Evolutionary conservation across 306 rosid genomes (phyloP).

Genomic region (Ormosia semicastrata): DNA sequence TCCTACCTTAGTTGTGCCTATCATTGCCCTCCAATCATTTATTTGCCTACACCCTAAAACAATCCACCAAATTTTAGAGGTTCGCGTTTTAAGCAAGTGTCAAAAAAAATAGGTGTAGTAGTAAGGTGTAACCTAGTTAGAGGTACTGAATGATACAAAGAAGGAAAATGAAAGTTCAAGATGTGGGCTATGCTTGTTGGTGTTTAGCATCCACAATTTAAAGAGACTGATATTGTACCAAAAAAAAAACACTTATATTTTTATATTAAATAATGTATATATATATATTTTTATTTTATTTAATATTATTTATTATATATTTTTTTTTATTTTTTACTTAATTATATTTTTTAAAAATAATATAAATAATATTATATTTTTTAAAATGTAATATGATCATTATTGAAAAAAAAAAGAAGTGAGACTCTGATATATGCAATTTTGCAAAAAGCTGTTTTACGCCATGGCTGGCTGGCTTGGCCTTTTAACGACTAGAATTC

Average conservation of each 20-base stretch:
- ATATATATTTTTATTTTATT: too few relatives aligned
- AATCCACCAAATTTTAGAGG: conserved; percentile 3
- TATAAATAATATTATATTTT: too few relatives aligned
- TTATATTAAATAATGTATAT: too few relatives aligned
- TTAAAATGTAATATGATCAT: too few relatives aligned
- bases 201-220: conserved; percentile 30
- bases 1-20: conserved; percentile 13
- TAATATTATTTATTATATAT: too few relatives aligned
- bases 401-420: too few relatives aligned
- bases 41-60: neutral
- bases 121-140: neutral
- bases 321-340: too few relatives aligned
- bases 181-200: conserved; percentile 38
- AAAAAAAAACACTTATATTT: too few relatives aligned
- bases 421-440: neutral
- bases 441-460: conserved; percentile 45
- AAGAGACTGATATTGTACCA: neutral
- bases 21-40: conserved; percentile 25
- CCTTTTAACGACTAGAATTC: conserved; percentile 27
- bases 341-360: too few relatives aligned
- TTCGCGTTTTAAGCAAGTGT: conserved; percentile 22
- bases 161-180: neutral
- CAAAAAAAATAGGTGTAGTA: conserved; percentile 18
- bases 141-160: neutral
- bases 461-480: conserved; percentile 34